Conservation (phyloP, 257 asterid genomes). For the Jaltomata sinuosa region DNA sequence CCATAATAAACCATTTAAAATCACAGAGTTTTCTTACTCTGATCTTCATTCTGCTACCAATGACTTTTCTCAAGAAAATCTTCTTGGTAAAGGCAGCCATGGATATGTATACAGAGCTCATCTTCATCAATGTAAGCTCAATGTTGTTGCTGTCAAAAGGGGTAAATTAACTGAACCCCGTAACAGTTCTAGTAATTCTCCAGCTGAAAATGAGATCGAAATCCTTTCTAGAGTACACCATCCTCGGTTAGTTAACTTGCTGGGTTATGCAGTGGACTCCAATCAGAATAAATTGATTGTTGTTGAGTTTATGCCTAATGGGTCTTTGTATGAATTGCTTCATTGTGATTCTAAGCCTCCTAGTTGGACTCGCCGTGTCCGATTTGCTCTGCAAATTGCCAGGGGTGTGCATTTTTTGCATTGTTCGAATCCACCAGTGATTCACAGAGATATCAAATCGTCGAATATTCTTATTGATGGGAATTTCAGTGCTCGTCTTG, state of each 20-base stretch:
- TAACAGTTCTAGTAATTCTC: not conserved
- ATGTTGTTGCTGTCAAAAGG: conserved; percentile 53
- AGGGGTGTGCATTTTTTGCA: conserved; percentile 60
- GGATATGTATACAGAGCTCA: conserved; percentile 66
- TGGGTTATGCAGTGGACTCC: conserved; percentile 42
- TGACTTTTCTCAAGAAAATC: conserved; percentile 51
- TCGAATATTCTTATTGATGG: conserved; percentile 63
- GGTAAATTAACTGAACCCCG: conserved; percentile 20
- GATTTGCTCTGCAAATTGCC: conserved; percentile 62
- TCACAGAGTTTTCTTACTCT: conserved; percentile 38
- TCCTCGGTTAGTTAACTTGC: conserved; percentile 57
- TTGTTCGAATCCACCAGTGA: conserved; percentile 58
- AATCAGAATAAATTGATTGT: conserved; percentile 41
- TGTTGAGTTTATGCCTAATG: conserved; percentile 81
- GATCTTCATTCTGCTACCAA: conserved; percentile 55
- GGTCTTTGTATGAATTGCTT: conserved; percentile 54
- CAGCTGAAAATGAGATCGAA: conserved; percentile 64
- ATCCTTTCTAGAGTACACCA: conserved; percentile 52
- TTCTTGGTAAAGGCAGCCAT: conserved; percentile 80
- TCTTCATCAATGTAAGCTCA: conserved; percentile 21
- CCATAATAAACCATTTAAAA: conserved; percentile 18
- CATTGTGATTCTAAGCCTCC: conserved; percentile 52
- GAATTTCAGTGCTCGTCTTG: conserved; percentile 42
- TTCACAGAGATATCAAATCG: conserved; percentile 81
- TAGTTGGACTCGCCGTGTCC: conserved; percentile 54